Conservation (phyloP, 768 basidiomycete species). For the Pleurotus eryngii region DNA sequence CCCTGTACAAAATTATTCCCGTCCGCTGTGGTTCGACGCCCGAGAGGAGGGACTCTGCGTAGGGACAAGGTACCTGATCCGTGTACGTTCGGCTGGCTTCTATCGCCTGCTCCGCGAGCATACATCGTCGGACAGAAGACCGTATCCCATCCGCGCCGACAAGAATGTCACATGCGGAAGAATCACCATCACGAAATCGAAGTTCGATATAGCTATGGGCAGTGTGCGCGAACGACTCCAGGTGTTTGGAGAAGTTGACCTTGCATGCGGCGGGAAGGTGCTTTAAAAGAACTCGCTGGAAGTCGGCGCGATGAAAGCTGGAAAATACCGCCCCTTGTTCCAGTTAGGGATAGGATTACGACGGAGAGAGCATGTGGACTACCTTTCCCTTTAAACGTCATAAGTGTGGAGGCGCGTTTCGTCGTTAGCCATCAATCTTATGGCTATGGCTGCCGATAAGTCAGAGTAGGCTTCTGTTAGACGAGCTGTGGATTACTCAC, state of each 20-base stretch:
- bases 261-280: constrained; percentile 25
- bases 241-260: constrained; percentile 53
- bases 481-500: background rate
- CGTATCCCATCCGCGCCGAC: constrained; percentile 67
- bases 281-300: background rate
- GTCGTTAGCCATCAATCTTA: too few species aligned
- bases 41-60: constrained; percentile 27
- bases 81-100: constrained; percentile 19
- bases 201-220: constrained; percentile 42
- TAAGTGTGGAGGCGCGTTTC: background rate
- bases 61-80: constrained; percentile 27
- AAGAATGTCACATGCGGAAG: constrained; percentile 59
- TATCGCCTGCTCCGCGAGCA: constrained; percentile 36
- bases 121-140: constrained; percentile 44
- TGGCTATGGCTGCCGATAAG: too few species aligned
- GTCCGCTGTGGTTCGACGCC: constrained; percentile 55
- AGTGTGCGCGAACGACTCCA: constrained; percentile 51
- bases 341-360: too few species aligned
- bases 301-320: background rate
- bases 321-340: too few species aligned
- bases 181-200: constrained; percentile 59
- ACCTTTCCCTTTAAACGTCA: background rate
- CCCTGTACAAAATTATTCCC: constrained; percentile 50
- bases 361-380: too few species aligned
- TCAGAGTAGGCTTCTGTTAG: too few species aligned